Conservation (phyloP, 257 asterid species). For the Rhazya stricta region DNA sequence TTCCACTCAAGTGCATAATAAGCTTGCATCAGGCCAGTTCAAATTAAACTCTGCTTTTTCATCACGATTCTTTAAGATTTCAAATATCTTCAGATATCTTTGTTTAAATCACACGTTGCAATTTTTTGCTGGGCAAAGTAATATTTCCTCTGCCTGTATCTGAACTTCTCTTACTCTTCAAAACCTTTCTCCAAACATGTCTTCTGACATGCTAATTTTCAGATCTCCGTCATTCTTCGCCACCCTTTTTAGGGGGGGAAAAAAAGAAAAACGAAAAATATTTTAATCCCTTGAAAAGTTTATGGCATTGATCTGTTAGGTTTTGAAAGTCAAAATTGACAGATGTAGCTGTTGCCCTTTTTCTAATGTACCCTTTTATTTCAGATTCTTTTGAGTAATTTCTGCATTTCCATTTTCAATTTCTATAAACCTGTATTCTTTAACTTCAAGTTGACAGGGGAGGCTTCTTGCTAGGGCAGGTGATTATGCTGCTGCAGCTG, state of each 20-base stretch:
- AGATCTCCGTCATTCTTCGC: not conserved
- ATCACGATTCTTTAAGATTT: not conserved
- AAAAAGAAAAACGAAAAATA: not conserved
- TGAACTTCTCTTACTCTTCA: not conserved
- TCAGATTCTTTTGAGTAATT: slow-evolving; percentile 7
- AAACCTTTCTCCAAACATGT: not conserved
- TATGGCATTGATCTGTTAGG: not conserved
- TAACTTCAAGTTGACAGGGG: slow-evolving; percentile 99
- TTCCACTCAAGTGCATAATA: not conserved
- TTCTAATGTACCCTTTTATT: not conserved
- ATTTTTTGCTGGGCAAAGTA: not conserved
- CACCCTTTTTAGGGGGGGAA: not conserved
- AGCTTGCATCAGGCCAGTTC: not conserved
- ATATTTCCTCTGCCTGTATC: not conserved
- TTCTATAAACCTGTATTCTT: slow-evolving; percentile 48
- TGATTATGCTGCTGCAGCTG: slow-evolving; percentile 84
- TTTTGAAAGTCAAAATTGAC: not conserved
- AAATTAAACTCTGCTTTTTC: not conserved
- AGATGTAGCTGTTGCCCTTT: not conserved
- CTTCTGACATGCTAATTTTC: not conserved
- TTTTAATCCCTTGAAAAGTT: not conserved
- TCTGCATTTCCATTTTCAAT: slow-evolving; percentile 18
- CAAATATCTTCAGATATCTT: not conserved
- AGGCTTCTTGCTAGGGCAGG: slow-evolving; percentile 93
- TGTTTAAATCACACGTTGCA: not conserved